A percentile compares a stretch with the other conserved stretches of the same genome.
Conservation (phyloP, 495 filamentous ascomycete species). For the Articulospora tetracladia region DNA sequence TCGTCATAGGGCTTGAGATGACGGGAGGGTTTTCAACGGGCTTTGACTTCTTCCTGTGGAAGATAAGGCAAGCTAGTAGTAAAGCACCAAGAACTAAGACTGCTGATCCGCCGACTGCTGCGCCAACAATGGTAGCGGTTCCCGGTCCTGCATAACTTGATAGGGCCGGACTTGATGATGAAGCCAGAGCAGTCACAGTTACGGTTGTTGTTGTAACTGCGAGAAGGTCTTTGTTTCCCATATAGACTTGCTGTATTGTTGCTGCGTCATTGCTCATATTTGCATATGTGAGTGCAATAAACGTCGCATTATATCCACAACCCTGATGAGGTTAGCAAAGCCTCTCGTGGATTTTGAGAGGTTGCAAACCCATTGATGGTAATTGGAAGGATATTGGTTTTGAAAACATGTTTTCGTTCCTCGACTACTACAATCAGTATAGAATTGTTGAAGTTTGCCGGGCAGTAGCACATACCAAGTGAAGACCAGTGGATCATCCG, state of each 20-base stretch:
- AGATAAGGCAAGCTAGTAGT: neutral
- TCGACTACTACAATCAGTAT: neutral
- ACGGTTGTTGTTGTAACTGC: neutral
- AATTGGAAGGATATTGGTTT: conserved; percentile 5
- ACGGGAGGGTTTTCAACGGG: neutral
- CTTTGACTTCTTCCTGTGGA: neutral
- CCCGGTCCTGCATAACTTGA: neutral
- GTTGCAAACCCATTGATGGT: conserved; percentile 1
- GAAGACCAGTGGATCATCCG: neutral
- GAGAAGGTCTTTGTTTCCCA: neutral
- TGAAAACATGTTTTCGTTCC: conserved; percentile 1
- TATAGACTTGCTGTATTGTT: conserved; percentile 1
- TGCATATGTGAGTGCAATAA: neutral
- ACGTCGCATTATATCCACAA: neutral
- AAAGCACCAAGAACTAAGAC: neutral
- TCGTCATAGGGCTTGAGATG: neutral
- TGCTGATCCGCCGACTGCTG: neutral
- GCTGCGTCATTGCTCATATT: conserved; percentile 4
- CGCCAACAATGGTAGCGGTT: neutral
- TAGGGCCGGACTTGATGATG: neutral
- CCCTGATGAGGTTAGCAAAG: neutral
- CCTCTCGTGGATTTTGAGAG: neutral
- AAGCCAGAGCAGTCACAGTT: neutral
- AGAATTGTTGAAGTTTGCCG: neutral
- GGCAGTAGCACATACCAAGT: neutral